Evolutionary conservation across 1,284 basidiomycete species (phyloP), one percentile per base, ranked within the genome.

Genomic region (Leccinum griseonigrum): DNA sequence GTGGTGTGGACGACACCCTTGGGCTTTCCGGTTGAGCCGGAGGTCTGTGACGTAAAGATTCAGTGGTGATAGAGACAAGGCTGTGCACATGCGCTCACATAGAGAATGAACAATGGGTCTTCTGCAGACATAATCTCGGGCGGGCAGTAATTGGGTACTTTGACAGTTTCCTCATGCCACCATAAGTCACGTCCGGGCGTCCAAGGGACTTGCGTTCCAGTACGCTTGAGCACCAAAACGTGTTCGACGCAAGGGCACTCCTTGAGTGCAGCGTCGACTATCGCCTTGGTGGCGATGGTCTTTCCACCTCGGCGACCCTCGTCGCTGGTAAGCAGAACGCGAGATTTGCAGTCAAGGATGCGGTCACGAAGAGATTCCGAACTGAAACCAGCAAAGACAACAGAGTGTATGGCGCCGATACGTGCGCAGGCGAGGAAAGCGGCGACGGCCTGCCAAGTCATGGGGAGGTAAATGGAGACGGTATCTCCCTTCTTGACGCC

Each of bases 1-100:
- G 95, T 97, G 57, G 92, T 91, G 79, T 98, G 96, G 14, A 98
- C 94, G 63, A 98, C 93, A 75, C 96, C 96, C 80, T 98, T 99
- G 64, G 97, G 97, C 78, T 95, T 96, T 36, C 95, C 95, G 16
- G 95, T 98, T 5, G 94, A 97, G 56, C 95, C 95, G 38, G 95
- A 97, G 16, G 95, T 95, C 92, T 92, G 67, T 58, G 61, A 51
- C 48, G 31, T 38, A 48, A 22, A 36, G 0, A 50, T 43, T 59
- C 54, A 59, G 55, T 52, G 53, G 62, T 59, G 9, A 40, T 32
- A 50, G 22, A 1, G 50, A 46, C 11, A 55, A 54, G 3, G 60
- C 13, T 43, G 22, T 59, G 61, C 22, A 58, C n/a, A 36, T 34
- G 4, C 1, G 81, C 90, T 79, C 70, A 94, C 92, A 78, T 98